Base-by-base conservation (phyloP, 768 basidiomycete genomes). In the Xerocomus spinulosus region DNA sequence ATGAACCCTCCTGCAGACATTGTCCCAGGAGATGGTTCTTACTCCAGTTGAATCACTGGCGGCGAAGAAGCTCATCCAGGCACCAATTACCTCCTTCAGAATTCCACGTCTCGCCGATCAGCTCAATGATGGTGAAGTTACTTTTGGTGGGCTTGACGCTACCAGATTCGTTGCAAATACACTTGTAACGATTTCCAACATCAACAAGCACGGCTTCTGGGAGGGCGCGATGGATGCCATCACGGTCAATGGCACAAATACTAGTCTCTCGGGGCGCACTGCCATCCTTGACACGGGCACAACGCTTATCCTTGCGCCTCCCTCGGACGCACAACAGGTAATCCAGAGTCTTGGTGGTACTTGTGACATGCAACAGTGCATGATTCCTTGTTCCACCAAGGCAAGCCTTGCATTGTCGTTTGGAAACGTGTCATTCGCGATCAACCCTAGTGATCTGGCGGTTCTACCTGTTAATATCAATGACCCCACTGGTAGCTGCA, bases 41-140 rank as follows among this genome's bases (percentile, higher is more conserved):
- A 92, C 90, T 0, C 87, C 87, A 9, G 75, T 87, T 26, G 88
- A 92, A 67, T 66, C 84, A 2, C 73, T 93, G 26, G 81, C 80
- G 2, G 51, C 70, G 18, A 70, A 69, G 6, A 80, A 80, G 26
- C 68, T 80, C 44, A 81, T 92, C 47, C 52, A 68, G 24, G 72
- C 76, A 7, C 75, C 87, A 2, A 84, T 92, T 59, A 78, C 81
- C 9, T 87, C 87, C 9, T 91, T 78, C 78, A 91, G 87, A 70
- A 81, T 94, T 47, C 75, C 87, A 3, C 85, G 91, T 48, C 69
- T 84, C 28, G 73, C 77, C 9, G 88, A 92, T 60, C 69, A 75
- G 56, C 62, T 68, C 17, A 70, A 77, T 46, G 85, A 90, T 55
- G 90, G 90, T 42, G 77, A 89, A 68, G 76, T 92, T 49, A 89